phyloP scores from a whole-genome alignment of 179 eudicot genomes.

The Gypsophila paniculata region DNA sequence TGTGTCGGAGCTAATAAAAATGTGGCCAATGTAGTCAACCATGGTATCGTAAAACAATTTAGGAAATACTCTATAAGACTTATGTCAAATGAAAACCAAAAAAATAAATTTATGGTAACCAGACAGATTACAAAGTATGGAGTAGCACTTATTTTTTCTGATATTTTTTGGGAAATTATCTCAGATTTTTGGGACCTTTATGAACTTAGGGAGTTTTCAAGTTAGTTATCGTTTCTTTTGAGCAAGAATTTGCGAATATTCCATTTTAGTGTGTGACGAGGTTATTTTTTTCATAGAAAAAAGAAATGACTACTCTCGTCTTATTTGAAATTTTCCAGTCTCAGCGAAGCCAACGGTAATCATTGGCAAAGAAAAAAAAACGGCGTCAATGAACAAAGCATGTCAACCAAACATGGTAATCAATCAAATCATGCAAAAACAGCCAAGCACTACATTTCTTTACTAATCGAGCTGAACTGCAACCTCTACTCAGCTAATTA shows the following conservation, averaged over 20 bases:
- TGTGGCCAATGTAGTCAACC: background rate
- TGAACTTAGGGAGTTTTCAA: background rate
- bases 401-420: background rate
- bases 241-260: too few species aligned
- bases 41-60: background rate
- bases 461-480: background rate
- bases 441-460: background rate
- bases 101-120: background rate
- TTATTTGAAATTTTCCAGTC: too few species aligned
- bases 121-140: too few species aligned
- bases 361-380: too few species aligned
- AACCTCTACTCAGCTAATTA: background rate
- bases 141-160: background rate
- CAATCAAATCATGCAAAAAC: background rate
- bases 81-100: background rate
- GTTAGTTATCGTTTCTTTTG: too few species aligned
- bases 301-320: background rate
- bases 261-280: too few species aligned
- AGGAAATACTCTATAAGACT: background rate
- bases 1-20: background rate
- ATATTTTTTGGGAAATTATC: background rate
- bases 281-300: background rate
- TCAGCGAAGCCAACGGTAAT: background rate
- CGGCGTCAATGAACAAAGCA: too few species aligned
- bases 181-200: background rate